Percentiles rank a stretch among this genome's conserved stretches.
These are phyloP conservation scores for Brettanomyces naardenensis DNA, from an alignment of 805 yeast species.

Conservation along the genomic window DNA sequence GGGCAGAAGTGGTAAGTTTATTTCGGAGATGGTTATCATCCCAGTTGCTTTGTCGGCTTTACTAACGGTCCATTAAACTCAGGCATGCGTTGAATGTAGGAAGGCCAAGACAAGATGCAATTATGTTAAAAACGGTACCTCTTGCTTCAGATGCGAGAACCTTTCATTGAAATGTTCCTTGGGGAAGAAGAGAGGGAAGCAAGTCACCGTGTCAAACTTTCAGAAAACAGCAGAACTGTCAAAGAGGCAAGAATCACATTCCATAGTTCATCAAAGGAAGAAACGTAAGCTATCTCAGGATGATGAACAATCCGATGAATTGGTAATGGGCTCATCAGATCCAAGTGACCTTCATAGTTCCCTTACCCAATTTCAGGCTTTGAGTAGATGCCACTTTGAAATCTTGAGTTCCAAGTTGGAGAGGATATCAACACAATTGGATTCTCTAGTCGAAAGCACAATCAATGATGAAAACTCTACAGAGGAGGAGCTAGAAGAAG, in stretches of 20 bases:
- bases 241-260: constrained; percentile 3
- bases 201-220: constrained; percentile 6
- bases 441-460: no score
- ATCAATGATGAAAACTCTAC: no score
- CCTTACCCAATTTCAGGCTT: not conserved
- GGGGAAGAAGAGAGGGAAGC: constrained; percentile 6
- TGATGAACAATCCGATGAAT: no score
- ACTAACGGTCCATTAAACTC: not conserved
- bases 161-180: constrained; percentile 15
- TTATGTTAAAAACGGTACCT: constrained; percentile 13
- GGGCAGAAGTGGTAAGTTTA: constrained; percentile 11
- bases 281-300: no score
- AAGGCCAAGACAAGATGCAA: constrained; percentile 20
- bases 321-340: no score
- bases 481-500: no score
- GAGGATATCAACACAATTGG: no score
- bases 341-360: not conserved
- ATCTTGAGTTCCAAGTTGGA: no score
- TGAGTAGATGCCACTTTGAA: not conserved
- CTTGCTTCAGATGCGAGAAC: constrained; percentile 20
- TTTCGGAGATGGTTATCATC: not conserved
- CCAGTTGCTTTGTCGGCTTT: not conserved
- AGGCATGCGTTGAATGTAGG: constrained; percentile 17
- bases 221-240: constrained; percentile 6
- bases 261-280: not conserved